A percentile compares a stretch with the other conserved stretches of the same genome.
Conservation (phyloP, 1,139 yeast species). For the Geotrichum europaeum region DNA sequence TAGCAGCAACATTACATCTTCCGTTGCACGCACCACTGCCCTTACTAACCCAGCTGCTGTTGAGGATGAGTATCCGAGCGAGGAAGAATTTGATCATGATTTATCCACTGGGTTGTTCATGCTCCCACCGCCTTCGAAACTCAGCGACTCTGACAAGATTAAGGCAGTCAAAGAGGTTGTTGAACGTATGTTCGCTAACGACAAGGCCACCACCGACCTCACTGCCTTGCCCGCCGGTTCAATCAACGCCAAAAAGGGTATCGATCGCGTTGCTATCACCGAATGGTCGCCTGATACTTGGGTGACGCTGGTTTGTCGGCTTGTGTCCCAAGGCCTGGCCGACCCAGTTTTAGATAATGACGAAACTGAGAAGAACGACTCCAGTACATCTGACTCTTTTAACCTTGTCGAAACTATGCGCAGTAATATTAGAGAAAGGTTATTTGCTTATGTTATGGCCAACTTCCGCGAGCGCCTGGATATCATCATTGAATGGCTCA, state of each 20-base stretch:
- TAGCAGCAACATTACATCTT: neutral
- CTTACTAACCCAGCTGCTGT: slow-evolving; percentile 18
- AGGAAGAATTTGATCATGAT: slow-evolving; percentile 5
- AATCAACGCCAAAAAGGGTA: slow-evolving; percentile 28
- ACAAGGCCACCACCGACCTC: slow-evolving; percentile 18
- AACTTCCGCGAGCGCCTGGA: slow-evolving; percentile 71
- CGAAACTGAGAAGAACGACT: neutral
- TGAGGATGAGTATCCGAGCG: slow-evolving; percentile 24
- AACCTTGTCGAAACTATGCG: slow-evolving; percentile 26
- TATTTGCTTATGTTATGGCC: slow-evolving; percentile 67
- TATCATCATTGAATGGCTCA: slow-evolving; percentile 84
- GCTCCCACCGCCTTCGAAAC: slow-evolving; percentile 49
- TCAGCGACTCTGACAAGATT: slow-evolving; percentile 24
- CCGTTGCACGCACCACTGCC: neutral
- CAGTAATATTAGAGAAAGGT: slow-evolving; percentile 58
- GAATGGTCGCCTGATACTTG: slow-evolving; percentile 71
- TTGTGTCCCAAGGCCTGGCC: slow-evolving; percentile 73
- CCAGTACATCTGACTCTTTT: neutral
- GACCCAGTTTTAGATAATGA: neutral
- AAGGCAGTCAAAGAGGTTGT: slow-evolving; percentile 27
- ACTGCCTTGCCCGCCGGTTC: slow-evolving; percentile 19
- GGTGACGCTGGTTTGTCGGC: slow-evolving; percentile 66
- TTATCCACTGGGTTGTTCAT: slow-evolving; percentile 40
- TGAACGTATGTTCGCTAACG: slow-evolving; percentile 30
- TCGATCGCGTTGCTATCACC: slow-evolving; percentile 32